Evolutionary conservation across 768 basidiomycete genomes (phyloP), one percentile per base, ranked within the genome.

Genomic region (Phaeotremella skinneri): DNA sequence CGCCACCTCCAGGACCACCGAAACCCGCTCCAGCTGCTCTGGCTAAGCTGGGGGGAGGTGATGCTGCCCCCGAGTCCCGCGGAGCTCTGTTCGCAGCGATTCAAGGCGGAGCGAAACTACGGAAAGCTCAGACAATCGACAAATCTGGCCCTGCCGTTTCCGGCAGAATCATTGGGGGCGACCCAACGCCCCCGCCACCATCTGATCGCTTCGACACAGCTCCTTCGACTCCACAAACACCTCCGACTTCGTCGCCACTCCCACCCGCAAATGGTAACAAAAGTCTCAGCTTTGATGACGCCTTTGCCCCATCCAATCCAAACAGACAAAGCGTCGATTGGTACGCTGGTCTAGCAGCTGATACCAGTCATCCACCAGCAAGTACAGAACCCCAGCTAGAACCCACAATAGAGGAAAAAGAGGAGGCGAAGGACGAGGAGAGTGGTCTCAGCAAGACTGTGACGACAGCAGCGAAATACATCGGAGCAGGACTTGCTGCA

Each of bases 301-400:
- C 56, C 63, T 34, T 62, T 3, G 17, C 49, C 2, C 27, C 58
- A 27, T 41, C 72, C 34, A 78, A 81, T 31, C 81, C 78, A 55
- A 83, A 87, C 67, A 81, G 85, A 59, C 87, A 91, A 75, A 87
- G 86, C 5, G 87, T 94, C 2, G 92, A 91, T 68, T 98, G 93
- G 93, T 91, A 90, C 72, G 83, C 85, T 51, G 87, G 87, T 30
- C 81, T 94, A 13, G 91, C 93, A 13, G 88, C 87, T 37, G 86
- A 94, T 60, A 45, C 78, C 53, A 61, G 63, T 54, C 67, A 68
- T 52, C 63, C 69, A 1, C 27, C 75, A 72, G 23, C 77, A 69
- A 23, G 61, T 64, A 29, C 79, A 77, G 52, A 79, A 74, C 48
- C 72, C 86, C 64, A 82, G 6, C 52, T 68, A 2, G 63, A 59